Conservation (phyloP, 306 rosid genomes). For the Echinosophora koreensis region DNA sequence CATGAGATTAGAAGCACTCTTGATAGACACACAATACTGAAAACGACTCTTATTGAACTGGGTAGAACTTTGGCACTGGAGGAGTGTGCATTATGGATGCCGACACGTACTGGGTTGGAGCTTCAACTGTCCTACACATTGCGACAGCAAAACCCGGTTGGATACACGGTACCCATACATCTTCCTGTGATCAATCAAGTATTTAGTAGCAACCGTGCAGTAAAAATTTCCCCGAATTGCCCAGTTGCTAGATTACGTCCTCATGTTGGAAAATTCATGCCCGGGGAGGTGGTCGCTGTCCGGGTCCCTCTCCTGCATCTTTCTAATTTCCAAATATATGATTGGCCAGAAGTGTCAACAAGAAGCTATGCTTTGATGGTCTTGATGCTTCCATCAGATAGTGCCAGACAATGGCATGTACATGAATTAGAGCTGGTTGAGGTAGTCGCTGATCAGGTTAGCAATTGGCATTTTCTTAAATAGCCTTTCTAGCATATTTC, state of each 20-base stretch:
- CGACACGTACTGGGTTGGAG: constrained; percentile 92
- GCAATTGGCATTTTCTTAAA: constrained; percentile 32
- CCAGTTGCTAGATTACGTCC: constrained; percentile 93
- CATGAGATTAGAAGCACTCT: constrained; percentile 86
- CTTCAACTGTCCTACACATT: constrained; percentile 95
- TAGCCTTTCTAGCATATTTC: constrained; percentile 10
- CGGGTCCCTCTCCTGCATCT: constrained; percentile 95
- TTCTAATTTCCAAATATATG: constrained; percentile 94
- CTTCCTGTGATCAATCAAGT: constrained; percentile 91
- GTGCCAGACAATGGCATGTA: constrained; percentile 92
- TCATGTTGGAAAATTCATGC: constrained; percentile 65
- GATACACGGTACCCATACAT: constrained; percentile 89
- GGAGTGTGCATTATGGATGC: constrained; percentile 99
- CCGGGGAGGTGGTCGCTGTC: constrained; percentile 95
- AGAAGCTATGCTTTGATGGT: constrained; percentile 98
- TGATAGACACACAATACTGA: constrained; percentile 77
- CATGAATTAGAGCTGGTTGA: constrained; percentile 97
- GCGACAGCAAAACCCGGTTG: constrained; percentile 93
- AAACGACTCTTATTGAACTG: constrained; percentile 75
- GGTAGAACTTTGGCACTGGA: constrained; percentile 93
- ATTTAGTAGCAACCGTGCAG: constrained; percentile 75
- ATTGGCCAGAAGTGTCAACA: constrained; percentile 95
- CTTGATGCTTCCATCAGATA: constrained; percentile 92
- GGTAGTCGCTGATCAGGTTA: constrained; percentile 98
- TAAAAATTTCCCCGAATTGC: constrained; percentile 77